Percentiles rank a stretch among this genome's conserved stretches.
phyloP scores from a whole-genome alignment of 2,329 filamentous ascomycete species.

The Ploettnerulaceae sp. region DNA sequence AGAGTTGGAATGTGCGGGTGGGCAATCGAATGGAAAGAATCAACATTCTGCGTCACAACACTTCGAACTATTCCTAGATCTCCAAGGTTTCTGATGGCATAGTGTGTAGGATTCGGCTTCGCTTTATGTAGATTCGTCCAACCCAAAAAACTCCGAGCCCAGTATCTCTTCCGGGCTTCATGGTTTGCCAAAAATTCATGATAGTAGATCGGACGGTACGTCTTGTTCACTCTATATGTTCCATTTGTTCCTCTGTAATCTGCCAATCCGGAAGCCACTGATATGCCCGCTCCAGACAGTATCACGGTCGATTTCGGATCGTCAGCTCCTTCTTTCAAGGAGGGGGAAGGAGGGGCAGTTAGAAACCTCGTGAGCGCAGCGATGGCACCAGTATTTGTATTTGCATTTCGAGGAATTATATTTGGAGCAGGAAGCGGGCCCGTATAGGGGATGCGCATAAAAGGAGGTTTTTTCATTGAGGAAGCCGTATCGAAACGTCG shows the following conservation, averaged over 20 bases:
- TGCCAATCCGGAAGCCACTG: slow-evolving; percentile 84
- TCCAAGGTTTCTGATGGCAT: slow-evolving; percentile 68
- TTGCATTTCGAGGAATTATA: slow-evolving; percentile 69
- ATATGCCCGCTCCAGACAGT: slow-evolving; percentile 83
- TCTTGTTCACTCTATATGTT: slow-evolving; percentile 88
- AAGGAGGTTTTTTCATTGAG: slow-evolving; percentile 60
- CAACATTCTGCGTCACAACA: slow-evolving; percentile 94
- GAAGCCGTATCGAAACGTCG: slow-evolving; percentile 6
- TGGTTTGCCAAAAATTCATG: slow-evolving; percentile 81
- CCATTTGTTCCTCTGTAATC: slow-evolving; percentile 89
- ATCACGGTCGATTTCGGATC: slow-evolving; percentile 49
- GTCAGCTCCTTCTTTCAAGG: slow-evolving; percentile 38
- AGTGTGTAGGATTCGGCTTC: slow-evolving; percentile 74
- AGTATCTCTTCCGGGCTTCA: slow-evolving; percentile 86
- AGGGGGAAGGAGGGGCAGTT: slow-evolving; percentile 49
- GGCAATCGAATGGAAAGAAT: slow-evolving; percentile 80
- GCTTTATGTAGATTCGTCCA: slow-evolving; percentile 80
- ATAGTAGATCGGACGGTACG: slow-evolving; percentile 87
- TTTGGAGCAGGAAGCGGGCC: slow-evolving; percentile 70
- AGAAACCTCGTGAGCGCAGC: slow-evolving; percentile 75
- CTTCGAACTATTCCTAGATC: slow-evolving; percentile 65
- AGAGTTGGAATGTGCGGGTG: slow-evolving; percentile 72
- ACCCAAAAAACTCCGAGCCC: slow-evolving; percentile 90
- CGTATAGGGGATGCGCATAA: slow-evolving; percentile 85
- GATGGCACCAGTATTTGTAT: slow-evolving; percentile 66